Percentiles rank a stretch among this genome's conserved stretches.
Evolutionary conservation across 495 filamentous ascomycete species (phyloP).

Genomic region (Penicillium egyptiacum): DNA sequence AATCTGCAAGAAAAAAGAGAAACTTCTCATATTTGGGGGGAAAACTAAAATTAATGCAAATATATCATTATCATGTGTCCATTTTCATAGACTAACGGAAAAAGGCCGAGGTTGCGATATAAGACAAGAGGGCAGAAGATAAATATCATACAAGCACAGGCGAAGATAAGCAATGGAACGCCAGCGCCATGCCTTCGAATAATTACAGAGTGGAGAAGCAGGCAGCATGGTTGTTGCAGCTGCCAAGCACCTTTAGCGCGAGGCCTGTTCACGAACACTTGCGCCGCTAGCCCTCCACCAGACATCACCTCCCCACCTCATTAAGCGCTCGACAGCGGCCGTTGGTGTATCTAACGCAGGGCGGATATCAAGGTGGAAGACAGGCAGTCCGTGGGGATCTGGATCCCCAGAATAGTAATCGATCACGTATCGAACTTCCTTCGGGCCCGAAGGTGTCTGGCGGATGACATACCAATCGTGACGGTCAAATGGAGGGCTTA

Average conservation of each 20-base stretch:
- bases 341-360: conserved; percentile 85
- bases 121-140: conserved; percentile 21
- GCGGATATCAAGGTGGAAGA: conserved; percentile 96
- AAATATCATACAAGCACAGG: conserved; percentile 11
- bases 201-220: conserved; percentile 37
- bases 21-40: background rate
- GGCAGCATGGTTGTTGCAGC: background rate
- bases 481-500: conserved; percentile 90
- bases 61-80: conserved; percentile 13
- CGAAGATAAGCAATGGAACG: conserved; percentile 21
- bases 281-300: conserved; percentile 89
- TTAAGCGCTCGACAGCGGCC: conserved; percentile 74
- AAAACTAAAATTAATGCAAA: conserved; percentile 4
- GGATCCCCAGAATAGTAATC: conserved; percentile 92
- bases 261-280: conserved; percentile 45
- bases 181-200: conserved; percentile 30
- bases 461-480: conserved; percentile 95
- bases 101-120: conserved; percentile 11
- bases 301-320: conserved; percentile 89
- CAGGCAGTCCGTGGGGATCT: conserved; percentile 86
- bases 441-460: conserved; percentile 55
- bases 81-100: conserved; percentile 10
- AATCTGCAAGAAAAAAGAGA: background rate
- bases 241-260: conserved; percentile 7
- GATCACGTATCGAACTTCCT: conserved; percentile 92